Percentiles rank a stretch among this genome's conserved stretches.
phyloP scores from a whole-genome alignment of 1,284 basidiomycete genomes.

The Fistulinella cinereoalba region DNA sequence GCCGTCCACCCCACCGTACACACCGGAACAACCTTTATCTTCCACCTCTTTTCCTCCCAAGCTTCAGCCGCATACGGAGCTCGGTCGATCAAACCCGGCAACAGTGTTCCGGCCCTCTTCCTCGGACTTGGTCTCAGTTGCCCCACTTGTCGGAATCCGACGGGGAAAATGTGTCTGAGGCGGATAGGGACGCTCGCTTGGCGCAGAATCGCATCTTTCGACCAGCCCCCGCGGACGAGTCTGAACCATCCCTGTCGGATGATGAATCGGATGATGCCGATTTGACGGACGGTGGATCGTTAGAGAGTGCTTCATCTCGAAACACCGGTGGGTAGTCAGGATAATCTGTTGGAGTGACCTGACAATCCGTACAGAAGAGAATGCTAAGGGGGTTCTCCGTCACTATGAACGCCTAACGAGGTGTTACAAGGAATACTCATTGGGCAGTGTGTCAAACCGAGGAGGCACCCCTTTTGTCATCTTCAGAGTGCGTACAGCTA shows the following conservation, averaged over 20 bases:
- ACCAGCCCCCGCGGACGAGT: slow-evolving; percentile 35
- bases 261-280: slow-evolving; percentile 79
- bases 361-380: slow-evolving; percentile 19
- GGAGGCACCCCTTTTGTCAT: slow-evolving; percentile 39
- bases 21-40: slow-evolving; percentile 55
- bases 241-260: slow-evolving; percentile 53
- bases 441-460: slow-evolving; percentile 35
- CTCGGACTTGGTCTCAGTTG: slow-evolving; percentile 28
- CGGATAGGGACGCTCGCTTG: slow-evolving; percentile 62
- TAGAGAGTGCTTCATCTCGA: slow-evolving; percentile 56
- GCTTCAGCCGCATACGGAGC: slow-evolving; percentile 12
- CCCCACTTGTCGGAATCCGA: slow-evolving; percentile 60
- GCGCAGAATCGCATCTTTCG: slow-evolving; percentile 57
- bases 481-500: slow-evolving; percentile 23
- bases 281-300: slow-evolving; percentile 51
- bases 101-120: slow-evolving; percentile 7
- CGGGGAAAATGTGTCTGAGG: slow-evolving; percentile 57
- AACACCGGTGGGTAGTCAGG: slow-evolving; percentile 24
- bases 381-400: slow-evolving; percentile 7
- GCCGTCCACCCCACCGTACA: slow-evolving; percentile 22
- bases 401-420: slow-evolving; percentile 30
- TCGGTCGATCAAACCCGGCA: slow-evolving; percentile 5
- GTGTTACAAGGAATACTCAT: slow-evolving; percentile 30
- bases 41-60: slow-evolving; percentile 49
- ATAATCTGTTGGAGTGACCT: slow-evolving; percentile 1